These are phyloP conservation scores for Calonectria hongkongensis DNA, from an alignment of 2,329 filamentous ascomycete species.

Conservation along the genomic window DNA sequence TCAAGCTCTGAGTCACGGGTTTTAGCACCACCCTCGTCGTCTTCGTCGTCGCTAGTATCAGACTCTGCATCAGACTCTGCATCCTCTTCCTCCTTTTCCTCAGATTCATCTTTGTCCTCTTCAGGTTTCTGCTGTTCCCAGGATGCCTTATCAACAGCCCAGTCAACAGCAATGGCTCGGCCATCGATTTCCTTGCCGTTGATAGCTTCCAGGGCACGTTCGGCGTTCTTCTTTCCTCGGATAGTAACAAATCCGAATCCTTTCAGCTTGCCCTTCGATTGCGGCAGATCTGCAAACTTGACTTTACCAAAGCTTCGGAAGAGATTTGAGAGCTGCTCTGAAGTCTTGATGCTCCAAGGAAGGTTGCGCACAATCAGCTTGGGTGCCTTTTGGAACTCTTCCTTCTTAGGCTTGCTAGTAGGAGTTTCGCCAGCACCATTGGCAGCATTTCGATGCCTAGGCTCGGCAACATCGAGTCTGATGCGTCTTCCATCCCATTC, in stretches of 20 bases:
- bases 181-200: conserved; percentile 96
- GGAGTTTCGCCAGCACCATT: conserved; percentile 64
- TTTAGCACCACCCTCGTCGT: conserved; percentile 57
- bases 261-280: conserved; percentile 82
- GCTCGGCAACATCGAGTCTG: conserved; percentile 90
- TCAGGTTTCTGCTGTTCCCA: conserved; percentile 81
- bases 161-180: conserved; percentile 92
- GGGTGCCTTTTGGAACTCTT: conserved; percentile 76
- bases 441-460: conserved; percentile 80
- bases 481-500: conserved; percentile 87
- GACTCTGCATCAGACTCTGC: conserved; percentile 62
- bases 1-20: conserved; percentile 65
- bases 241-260: conserved; percentile 97
- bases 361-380: conserved; percentile 94
- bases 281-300: conserved; percentile 89
- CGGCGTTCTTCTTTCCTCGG: conserved; percentile 91
- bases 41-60: conserved; percentile 58
- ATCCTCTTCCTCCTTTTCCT: conserved; percentile 60
- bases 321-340: conserved; percentile 85
- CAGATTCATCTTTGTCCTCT: conserved; percentile 58
- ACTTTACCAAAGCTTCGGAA: conserved; percentile 95
- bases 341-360: conserved; percentile 94
- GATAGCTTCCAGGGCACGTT: conserved; percentile 87
- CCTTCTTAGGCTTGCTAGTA: conserved; percentile 73
- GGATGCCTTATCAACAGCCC: conserved; percentile 92